These are phyloP conservation scores for Epichloe glyceriae DNA, from an alignment of 2,329 filamentous ascomycete species.

Conservation along the genomic window DNA sequence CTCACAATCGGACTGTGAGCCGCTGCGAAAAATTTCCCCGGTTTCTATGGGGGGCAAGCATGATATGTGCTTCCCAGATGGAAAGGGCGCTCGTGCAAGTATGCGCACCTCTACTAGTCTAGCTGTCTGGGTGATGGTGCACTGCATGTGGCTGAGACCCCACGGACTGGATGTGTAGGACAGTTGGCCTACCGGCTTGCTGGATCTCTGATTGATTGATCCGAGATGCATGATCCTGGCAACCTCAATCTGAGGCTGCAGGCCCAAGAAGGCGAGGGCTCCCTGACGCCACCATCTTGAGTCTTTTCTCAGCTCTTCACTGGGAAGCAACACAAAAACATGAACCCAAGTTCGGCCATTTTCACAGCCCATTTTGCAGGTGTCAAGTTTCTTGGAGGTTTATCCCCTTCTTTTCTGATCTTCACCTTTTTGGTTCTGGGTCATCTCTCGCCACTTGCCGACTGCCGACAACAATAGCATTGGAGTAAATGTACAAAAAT, in stretches of 20 bases:
- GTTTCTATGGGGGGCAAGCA: background rate
- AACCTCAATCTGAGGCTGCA: background rate
- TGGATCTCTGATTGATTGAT: constrained; percentile 4
- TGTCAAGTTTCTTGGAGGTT: background rate
- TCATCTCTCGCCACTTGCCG: no score
- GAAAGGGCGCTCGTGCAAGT: background rate
- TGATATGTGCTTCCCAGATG: background rate
- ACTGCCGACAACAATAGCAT: no score
- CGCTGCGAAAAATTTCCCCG: no score
- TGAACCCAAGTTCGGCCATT: background rate
- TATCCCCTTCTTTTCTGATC: background rate
- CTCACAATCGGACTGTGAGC: no score
- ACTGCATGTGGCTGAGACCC: constrained; percentile 1
- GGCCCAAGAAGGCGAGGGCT: background rate
- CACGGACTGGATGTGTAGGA: background rate
- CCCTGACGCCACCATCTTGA: constrained; percentile 3
- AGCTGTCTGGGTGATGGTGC: background rate
- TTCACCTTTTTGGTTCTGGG: no score
- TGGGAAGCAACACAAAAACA: background rate
- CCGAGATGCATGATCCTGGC: constrained; percentile 3
- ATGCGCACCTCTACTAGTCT: background rate
- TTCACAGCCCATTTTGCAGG: background rate
- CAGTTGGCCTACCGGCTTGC: background rate
- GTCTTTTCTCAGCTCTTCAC: background rate
- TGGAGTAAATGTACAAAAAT: no score